Percentiles rank a stretch among this genome's conserved stretches.
Conservation (phyloP, 768 basidiomycete species). For the Leccinum variicolor region DNA sequence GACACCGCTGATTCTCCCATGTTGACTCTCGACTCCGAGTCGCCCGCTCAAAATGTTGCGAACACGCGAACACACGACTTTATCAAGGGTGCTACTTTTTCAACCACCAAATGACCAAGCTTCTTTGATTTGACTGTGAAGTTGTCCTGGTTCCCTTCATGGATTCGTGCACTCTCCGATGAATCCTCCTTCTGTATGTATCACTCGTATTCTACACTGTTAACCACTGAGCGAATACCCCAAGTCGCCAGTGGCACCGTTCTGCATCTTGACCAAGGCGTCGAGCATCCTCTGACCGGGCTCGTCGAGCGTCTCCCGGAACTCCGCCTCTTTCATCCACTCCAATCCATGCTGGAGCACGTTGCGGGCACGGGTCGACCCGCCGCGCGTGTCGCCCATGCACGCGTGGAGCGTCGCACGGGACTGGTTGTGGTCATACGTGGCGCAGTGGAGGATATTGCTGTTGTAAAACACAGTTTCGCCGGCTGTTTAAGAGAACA, state of each 20-base stretch:
- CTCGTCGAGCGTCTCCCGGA: constrained; percentile 43
- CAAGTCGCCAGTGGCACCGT: constrained; percentile 36
- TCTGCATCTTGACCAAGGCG: constrained; percentile 54
- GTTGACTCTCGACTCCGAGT: background rate
- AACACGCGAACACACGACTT: background rate
- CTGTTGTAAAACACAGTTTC: constrained; percentile 80
- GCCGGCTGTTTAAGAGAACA: constrained; percentile 41
- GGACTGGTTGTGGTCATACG: constrained; percentile 46
- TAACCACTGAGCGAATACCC: constrained; percentile 51
- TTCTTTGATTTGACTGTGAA: background rate
- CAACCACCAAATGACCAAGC: background rate
- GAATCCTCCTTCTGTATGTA: background rate
- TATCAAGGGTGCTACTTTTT: constrained; percentile 7
- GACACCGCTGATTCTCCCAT: background rate
- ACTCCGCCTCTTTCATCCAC: constrained; percentile 62
- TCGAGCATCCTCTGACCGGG: constrained; percentile 54
- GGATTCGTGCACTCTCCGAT: background rate
- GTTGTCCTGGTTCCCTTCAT: background rate
- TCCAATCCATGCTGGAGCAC: constrained; percentile 69
- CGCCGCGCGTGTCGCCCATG: constrained; percentile 62
- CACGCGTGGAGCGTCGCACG: constrained; percentile 70
- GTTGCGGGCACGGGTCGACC: constrained; percentile 62
- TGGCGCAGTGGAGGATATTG: constrained; percentile 74
- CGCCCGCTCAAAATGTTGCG: background rate
- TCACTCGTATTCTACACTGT: background rate